Evolutionary conservation across 2,329 filamentous ascomycete genomes (phyloP), one percentile per base, ranked within the genome.

Genomic region (Aplosporella prunicola): DNA sequence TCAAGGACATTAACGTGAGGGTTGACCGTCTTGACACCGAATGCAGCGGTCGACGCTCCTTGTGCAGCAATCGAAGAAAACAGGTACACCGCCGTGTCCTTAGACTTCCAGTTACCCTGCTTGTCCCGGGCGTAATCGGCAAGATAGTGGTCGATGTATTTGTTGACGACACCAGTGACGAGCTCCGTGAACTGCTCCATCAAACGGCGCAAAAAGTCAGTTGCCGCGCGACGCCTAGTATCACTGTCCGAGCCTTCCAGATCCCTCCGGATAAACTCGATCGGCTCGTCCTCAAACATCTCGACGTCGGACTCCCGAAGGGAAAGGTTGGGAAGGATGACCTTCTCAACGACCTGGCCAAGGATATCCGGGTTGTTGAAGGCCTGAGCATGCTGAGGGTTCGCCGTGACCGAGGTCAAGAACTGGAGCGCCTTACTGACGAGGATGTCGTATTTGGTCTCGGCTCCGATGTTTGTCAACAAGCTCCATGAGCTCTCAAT

Each of bases 41-140:
- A 85, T 0, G 79, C 82, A 6, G 86, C 75, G 3, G 91, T 96
- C 20, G 89, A 79, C 20, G 78, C 75, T 37, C 91, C 91, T 66
- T 93, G 94, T 26, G 88, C 86, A 11, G 91, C 91, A 49, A 96
- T 86, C 4, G 91, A 86, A 24, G 91, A 78, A 68, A 93, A 98
- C 11, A 98, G 76, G 54, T 96, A 96, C 41, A 95, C 81, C n/a
- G 91, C 91, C 1, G 89, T 96, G 55, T 98, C 91, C 66, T 98
- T 98, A 32, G 87, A 80, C 61, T 93, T 93, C 91, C 91, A 98
- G 58, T 94, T 87, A 13, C 72, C 64, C 10, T 64, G 60, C 27
- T 69, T 68, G 44, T 78, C 69, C 59, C 82, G 82, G 39, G 78
- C 73, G 52, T 87, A 87, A 38, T 82, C 72, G 23, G 67, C 63